These are phyloP conservation scores for Medicago lupulina DNA, from an alignment of 306 rosid genomes.

Conservation along the genomic window DNA sequence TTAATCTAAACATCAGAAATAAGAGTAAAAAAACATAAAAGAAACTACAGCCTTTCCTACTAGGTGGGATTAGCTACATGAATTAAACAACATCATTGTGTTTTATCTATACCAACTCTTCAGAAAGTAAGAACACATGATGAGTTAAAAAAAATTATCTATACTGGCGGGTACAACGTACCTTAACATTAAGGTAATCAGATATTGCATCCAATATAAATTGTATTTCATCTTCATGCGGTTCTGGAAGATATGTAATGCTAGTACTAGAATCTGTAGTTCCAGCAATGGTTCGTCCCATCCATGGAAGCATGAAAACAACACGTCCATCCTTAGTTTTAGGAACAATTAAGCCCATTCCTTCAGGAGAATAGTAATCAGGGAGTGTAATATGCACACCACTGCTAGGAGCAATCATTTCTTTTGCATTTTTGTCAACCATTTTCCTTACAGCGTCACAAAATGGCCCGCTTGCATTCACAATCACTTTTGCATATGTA, in stretches of 20 bases:
- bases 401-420: conserved; percentile 93
- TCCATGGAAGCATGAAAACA: conserved; percentile 99
- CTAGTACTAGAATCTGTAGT: conserved; percentile 91
- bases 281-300: conserved; percentile 97
- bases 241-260: conserved; percentile 92
- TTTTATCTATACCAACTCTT: conserved; percentile 6
- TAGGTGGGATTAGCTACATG: background rate
- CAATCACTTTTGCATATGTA: conserved; percentile 92
- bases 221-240: conserved; percentile 95
- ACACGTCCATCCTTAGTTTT: conserved; percentile 98
- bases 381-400: conserved; percentile 97
- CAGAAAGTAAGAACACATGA: background rate
- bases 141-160: conserved; percentile 2
- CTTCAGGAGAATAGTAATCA: conserved; percentile 98
- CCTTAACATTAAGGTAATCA: conserved; percentile 95
- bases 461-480: conserved; percentile 98
- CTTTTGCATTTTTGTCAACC: conserved; percentile 68
- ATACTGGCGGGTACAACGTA: conserved; percentile 48
- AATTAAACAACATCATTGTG: conserved; percentile 17
- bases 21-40: conserved; percentile 1
- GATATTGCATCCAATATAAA: conserved; percentile 94
- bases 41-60: background rate
- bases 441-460: conserved; percentile 86
- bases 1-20: conserved; percentile 32
- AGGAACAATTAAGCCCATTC: conserved; percentile 99